A percentile compares a stretch with the other conserved stretches of the same genome.
phyloP scores from a whole-genome alignment of 2,329 filamentous ascomycete species.

The Cercospora nicotianae region DNA sequence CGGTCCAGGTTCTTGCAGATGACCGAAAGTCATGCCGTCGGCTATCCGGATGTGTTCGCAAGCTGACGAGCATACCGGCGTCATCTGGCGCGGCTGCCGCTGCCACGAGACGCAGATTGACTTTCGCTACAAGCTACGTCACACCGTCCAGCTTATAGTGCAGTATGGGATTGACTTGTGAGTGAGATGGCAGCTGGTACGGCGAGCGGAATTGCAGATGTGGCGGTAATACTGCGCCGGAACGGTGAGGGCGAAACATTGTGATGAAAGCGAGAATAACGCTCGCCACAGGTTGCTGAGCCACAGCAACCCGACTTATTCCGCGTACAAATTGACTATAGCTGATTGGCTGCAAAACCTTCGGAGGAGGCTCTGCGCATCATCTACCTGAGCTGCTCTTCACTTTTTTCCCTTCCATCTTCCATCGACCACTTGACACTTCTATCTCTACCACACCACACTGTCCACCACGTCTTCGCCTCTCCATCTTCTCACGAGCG shows the following conservation, averaged over 20 bases:
- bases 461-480: neutral
- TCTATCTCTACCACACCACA: neutral
- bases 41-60: constrained; percentile 1
- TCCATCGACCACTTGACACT: neutral
- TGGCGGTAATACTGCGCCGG: neutral
- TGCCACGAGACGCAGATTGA: constrained; percentile 2
- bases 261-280: neutral
- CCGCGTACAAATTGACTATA: neutral
- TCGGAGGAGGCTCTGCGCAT: constrained; percentile 7
- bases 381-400: constrained; percentile 9
- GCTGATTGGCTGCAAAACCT: constrained; percentile 1
- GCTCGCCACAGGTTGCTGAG: neutral
- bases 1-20: neutral
- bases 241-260: neutral
- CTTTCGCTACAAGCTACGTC: neutral
- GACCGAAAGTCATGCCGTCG: constrained; percentile 4
- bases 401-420: constrained; percentile 1
- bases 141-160: neutral
- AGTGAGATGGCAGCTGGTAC: neutral
- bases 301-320: constrained; percentile 7
- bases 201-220: neutral
- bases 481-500: neutral
- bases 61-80: neutral
- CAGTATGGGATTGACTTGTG: neutral
- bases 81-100: constrained; percentile 2